phyloP scores from a whole-genome alignment of 805 yeast species.

The Pichia heedii region DNA sequence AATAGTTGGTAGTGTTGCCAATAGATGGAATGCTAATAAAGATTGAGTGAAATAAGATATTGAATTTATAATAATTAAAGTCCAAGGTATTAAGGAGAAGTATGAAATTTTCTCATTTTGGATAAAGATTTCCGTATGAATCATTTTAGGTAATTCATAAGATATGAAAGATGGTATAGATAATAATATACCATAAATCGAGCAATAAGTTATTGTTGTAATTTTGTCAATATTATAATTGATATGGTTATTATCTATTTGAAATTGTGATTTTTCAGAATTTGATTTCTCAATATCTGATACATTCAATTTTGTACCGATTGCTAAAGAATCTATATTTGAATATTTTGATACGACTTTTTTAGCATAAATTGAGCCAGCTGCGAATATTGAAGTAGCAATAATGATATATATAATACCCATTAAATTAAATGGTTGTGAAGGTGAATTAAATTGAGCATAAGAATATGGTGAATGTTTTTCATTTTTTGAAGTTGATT shows the following conservation, averaged over 20 bases:
- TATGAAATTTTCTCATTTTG: constrained; percentile 4
- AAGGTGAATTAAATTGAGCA: neutral
- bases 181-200: constrained; percentile 58
- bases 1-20: constrained; percentile 76
- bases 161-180: constrained; percentile 68
- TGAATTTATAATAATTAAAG: constrained; percentile 54
- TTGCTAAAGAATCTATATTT: neutral
- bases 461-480: neutral
- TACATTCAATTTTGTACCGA: neutral
- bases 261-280: neutral
- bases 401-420: constrained; percentile 65
- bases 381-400: constrained; percentile 69
- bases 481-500: constrained; percentile 7
- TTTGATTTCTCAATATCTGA: neutral
- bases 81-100: constrained; percentile 31
- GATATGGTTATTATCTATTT: neutral
- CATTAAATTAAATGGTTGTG: neutral
- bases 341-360: constrained; percentile 48
- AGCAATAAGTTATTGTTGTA: constrained; percentile 73
- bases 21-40: constrained; percentile 67
- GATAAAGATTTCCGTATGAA: neutral
- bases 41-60: constrained; percentile 73
- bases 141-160: constrained; percentile 41
- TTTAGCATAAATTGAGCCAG: constrained; percentile 82
- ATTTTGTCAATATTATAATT: constrained; percentile 56